Percentiles rank a stretch among this genome's conserved stretches.
These are phyloP conservation scores for Neopestalotiopsis rosae DNA, from an alignment of 2,329 filamentous ascomycete species.

Conservation along the genomic window DNA sequence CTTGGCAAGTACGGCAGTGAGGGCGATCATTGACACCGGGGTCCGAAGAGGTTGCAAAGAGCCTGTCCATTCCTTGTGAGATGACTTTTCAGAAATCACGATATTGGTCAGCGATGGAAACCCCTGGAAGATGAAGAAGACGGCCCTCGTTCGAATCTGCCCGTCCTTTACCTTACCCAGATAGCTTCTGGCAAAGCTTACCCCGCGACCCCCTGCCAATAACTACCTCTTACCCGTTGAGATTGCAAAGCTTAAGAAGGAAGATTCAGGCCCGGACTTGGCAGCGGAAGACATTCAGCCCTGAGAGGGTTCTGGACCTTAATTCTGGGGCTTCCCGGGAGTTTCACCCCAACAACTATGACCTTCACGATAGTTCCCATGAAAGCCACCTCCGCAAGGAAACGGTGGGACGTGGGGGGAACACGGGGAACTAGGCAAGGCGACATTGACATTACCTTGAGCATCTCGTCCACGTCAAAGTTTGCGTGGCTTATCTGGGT, in stretches of 20 bases:
- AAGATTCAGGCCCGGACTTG: constrained; percentile 5
- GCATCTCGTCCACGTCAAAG: background rate
- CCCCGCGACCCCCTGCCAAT: background rate
- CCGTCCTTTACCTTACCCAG: background rate
- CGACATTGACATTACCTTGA: background rate
- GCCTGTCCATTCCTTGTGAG: background rate
- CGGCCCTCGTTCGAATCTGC: background rate
- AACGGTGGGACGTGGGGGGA: background rate
- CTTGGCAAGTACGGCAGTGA: constrained; percentile 10
- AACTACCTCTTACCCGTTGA: background rate
- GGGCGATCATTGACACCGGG: constrained; percentile 4
- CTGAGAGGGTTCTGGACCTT: background rate
- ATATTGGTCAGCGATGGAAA: background rate
- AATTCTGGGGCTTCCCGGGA: background rate
- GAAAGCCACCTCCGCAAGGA: background rate
- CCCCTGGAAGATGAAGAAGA: background rate
- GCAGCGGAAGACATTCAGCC: background rate
- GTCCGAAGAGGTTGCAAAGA: background rate
- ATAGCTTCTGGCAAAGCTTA: background rate
- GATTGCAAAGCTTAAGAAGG: background rate
- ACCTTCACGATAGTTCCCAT: background rate
- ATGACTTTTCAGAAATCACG: background rate
- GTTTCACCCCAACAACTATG: background rate
- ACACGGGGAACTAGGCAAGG: background rate
- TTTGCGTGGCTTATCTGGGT: background rate